Conservation (phyloP, 352 stramenopile species). For the Paralagenidium karlingii region DNA sequence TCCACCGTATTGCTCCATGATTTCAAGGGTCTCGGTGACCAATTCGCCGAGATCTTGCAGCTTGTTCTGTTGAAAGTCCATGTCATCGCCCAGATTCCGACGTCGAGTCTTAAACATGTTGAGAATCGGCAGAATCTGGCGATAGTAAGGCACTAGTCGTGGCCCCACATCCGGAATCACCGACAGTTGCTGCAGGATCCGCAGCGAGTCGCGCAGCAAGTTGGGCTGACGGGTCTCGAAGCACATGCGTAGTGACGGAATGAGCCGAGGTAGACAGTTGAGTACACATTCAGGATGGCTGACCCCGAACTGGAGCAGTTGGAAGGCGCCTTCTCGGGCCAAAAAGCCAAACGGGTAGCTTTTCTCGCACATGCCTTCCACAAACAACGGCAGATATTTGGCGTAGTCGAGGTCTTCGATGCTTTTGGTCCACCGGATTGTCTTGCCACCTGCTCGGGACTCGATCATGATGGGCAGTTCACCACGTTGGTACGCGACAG, state of each 20-base stretch:
- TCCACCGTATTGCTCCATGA: conserved; percentile 74
- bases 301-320: conserved; percentile 64
- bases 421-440: conserved; percentile 38
- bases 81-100: conserved; percentile 8
- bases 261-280: conserved; percentile 45
- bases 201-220: conserved; percentile 35
- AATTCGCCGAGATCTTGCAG: conserved; percentile 36
- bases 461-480: conserved; percentile 63
- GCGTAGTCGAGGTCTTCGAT: conserved; percentile 63
- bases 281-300: conserved; percentile 46
- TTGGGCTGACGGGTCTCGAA: conserved; percentile 49
- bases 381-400: conserved; percentile 85
- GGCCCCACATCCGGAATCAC: conserved; percentile 44
- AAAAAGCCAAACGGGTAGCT: conserved; percentile 69
- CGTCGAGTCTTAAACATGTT: conserved; percentile 11
- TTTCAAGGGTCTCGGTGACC: conserved; percentile 76
- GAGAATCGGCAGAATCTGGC: conserved; percentile 1
- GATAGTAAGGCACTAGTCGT: conserved; percentile 25
- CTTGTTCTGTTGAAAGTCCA: conserved; percentile 7
- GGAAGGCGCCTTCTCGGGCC: conserved; percentile 60
- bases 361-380: conserved; percentile 81
- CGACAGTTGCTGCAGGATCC: conserved; percentile 49
- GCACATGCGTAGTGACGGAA: conserved; percentile 53
- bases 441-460: conserved; percentile 28
- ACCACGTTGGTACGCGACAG: conserved; percentile 40